Evolutionary conservation across 208 protist genomes (phyloP), one percentile per base, ranked within the genome.

Genomic region (Wallacemonas sp.): DNA sequence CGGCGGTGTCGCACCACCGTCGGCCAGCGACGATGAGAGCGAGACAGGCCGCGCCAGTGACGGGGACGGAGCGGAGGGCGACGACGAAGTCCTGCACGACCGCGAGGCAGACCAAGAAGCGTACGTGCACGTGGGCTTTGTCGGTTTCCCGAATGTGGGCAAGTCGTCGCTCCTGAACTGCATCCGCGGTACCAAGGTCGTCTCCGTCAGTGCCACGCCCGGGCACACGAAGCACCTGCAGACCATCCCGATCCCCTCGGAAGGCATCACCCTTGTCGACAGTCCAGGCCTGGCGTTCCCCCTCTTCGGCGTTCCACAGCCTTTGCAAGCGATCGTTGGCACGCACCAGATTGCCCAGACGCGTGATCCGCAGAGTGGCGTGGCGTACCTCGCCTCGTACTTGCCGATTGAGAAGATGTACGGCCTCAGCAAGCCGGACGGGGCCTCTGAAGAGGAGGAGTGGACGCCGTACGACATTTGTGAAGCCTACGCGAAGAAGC

Each of bases 161-260:
- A 99, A 99, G 78, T 97, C 87, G 8, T 95, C 88, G 37, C 63
- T 99, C 44, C 81, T 99, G 19, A 99, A 99, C 79, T 96, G 84
- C 70, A 82, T 99, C 36, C 84, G 96, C 33, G 97, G 95, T 30
- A 94, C 87, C 26, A 98, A 98, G 64, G 97, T 99, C 10, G 96
- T 98, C 15, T 95, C 84, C 17, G 87, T 95, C n/a, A 97, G 86
- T 50, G 65, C 80, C 17, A 98, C 95, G 15, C 91, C 98, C 3
- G 98, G 98, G 0, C 97, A 99, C 76, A 99, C 97, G 19, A 99
- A 99, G 63, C 95, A 98, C 59, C 66, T 98, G 27, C 96, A 99
- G 74, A 99, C 97, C 1, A 98, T 98, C 33, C 88, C 88, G 27
- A 70, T 99, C 8, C 83, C 91, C 0, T 69, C 52, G 10, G 85